Evolutionary conservation across 2,329 filamentous ascomycete species (phyloP).

Genomic region (Fusarium redolens): DNA sequence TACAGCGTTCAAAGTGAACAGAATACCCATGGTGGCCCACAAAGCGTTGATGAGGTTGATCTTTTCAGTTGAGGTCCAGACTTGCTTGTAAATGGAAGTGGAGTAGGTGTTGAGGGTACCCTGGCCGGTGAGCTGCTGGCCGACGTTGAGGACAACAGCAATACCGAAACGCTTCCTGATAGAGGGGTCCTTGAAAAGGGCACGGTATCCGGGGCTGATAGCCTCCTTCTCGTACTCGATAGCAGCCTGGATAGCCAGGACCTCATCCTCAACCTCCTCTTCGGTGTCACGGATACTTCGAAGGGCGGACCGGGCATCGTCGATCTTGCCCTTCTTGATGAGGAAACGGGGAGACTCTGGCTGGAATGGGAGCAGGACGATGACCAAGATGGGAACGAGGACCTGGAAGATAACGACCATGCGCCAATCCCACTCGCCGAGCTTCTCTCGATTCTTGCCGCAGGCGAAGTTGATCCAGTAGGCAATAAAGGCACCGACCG

Average conservation of each 20-base stretch:
- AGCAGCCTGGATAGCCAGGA: conserved; percentile 73
- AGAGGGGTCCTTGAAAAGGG: conserved; percentile 77
- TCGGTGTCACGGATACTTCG: conserved; percentile 71
- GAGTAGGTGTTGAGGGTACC: conserved; percentile 79
- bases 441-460: conserved; percentile 61
- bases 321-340: conserved; percentile 69
- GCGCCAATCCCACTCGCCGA: conserved; percentile 80
- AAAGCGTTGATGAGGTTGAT: conserved; percentile 80
- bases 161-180: conserved; percentile 74
- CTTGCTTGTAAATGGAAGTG: conserved; percentile 78
- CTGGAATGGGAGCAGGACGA: conserved; percentile 71
- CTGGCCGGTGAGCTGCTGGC: conserved; percentile 78
- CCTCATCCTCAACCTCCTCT: conserved; percentile 74
- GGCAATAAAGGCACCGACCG: conserved; percentile 66
- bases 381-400: conserved; percentile 72
- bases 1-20: conserved; percentile 78
- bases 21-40: conserved; percentile 77
- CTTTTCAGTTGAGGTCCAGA: conserved; percentile 67
- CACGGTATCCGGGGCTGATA: conserved; percentile 70
- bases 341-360: conserved; percentile 77
- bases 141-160: conserved; percentile 74
- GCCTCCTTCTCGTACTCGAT: conserved; percentile 79
- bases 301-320: conserved; percentile 69
- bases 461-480: conserved; percentile 72
- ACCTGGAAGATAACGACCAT: conserved; percentile 80